Percentiles rank a stretch among this genome's conserved stretches.
Conservation (phyloP, 2,329 filamentous ascomycete genomes). For the Golovinomyces cichoracearum region DNA sequence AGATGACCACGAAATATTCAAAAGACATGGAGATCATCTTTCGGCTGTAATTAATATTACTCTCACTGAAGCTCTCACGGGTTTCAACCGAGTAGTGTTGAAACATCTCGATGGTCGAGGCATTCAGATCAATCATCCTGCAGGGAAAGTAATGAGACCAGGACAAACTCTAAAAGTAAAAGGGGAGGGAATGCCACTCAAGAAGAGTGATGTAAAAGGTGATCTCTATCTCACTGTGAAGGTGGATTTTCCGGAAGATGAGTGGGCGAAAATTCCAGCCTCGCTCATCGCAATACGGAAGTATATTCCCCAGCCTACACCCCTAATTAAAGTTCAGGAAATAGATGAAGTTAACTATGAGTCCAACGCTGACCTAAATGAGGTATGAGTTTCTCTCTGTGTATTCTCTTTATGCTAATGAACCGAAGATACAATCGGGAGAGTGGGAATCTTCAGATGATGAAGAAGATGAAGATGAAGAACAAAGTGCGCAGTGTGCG, state of each 20-base stretch:
- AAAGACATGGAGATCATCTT: slow-evolving; percentile 60
- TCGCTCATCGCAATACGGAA: slow-evolving; percentile 45
- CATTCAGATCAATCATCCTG: slow-evolving; percentile 52
- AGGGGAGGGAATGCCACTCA: slow-evolving; percentile 85
- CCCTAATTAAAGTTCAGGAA: slow-evolving; percentile 36
- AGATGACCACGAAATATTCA: slow-evolving; percentile 55
- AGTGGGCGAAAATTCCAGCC: slow-evolving; percentile 51
- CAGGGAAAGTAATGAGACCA: slow-evolving; percentile 60
- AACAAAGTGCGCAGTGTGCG: slow-evolving; percentile 36
- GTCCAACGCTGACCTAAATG: slow-evolving; percentile 56
- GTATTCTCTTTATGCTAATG: slow-evolving; percentile 8
- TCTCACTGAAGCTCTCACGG: slow-evolving; percentile 58
- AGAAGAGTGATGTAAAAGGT: slow-evolving; percentile 58
- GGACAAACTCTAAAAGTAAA: slow-evolving; percentile 62
- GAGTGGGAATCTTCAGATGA: slow-evolving; percentile 29
- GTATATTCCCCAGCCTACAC: slow-evolving; percentile 39
- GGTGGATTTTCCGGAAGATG: slow-evolving; percentile 67
- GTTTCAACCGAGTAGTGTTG: slow-evolving; percentile 72
- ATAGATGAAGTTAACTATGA: slow-evolving; percentile 76
- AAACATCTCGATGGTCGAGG: slow-evolving; percentile 85
- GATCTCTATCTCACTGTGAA: slow-evolving; percentile 72
- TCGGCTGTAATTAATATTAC: slow-evolving; percentile 58
- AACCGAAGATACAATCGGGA: slow-evolving; percentile 38
- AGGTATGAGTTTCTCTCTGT: slow-evolving; percentile 27
- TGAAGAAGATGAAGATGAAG: slow-evolving; percentile 37